Percentiles rank a stretch among this genome's conserved stretches.
Conservation (phyloP, 2,329 filamentous ascomycete species). For the Fragosphaeria purpurea region DNA sequence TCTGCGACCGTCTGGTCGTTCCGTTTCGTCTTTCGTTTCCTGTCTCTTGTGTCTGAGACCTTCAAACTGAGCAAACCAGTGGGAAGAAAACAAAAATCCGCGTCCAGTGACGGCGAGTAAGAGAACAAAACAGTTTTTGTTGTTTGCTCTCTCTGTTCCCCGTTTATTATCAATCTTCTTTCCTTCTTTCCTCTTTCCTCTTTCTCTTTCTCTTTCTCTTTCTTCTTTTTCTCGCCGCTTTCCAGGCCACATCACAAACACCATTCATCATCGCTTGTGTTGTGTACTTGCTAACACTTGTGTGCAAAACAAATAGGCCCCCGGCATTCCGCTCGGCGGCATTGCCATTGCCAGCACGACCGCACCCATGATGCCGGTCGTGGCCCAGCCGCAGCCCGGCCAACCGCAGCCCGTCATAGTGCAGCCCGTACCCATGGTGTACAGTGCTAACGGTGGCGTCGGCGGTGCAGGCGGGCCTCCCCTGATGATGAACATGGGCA, state of each 20-base stretch:
- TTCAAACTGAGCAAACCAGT: no score
- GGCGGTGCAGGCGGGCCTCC: slow-evolving; percentile 9
- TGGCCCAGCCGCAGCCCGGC: slow-evolving; percentile 7
- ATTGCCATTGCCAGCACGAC: slow-evolving; percentile 11
- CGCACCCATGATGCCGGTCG: slow-evolving; percentile 9
- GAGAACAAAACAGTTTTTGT: background rate
- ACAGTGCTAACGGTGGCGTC: slow-evolving; percentile 2
- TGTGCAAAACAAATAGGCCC: background rate
- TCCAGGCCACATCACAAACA: no score
- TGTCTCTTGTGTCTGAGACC: no score
- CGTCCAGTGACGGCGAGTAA: no score
- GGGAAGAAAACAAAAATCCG: no score
- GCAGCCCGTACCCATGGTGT: slow-evolving; percentile 4
- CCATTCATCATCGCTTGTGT: no score
- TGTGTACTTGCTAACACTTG: no score
- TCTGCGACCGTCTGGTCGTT: no score
- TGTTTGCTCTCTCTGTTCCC: background rate
- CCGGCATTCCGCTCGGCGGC: background rate
- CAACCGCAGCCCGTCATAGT: slow-evolving; percentile 3
- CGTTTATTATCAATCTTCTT: background rate
- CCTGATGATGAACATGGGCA: slow-evolving; percentile 20
- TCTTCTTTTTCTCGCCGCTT: background rate
- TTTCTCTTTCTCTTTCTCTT: background rate
- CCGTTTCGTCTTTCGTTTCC: no score
- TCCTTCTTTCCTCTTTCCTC: background rate